Evolutionary conservation across 352 stramenopile species (phyloP), one percentile per base, ranked within the genome.

Genomic region (Pythium rishiriense): DNA sequence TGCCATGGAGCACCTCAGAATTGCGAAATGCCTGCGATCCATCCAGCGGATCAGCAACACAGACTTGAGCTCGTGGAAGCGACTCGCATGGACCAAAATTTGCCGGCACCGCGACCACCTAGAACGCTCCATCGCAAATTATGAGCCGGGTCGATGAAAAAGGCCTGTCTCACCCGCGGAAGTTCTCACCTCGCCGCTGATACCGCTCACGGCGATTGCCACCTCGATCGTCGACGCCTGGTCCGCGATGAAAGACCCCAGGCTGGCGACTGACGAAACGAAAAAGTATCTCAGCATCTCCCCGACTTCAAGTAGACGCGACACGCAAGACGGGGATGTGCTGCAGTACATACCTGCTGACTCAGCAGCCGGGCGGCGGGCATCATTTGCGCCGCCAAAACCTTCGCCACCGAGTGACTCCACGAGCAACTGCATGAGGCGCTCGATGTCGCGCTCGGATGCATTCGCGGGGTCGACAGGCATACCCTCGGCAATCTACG

Each of bases 61-160:
- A 67, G 1, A 91, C 33, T 17, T 62, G 59, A 10, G 61, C 61
- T 11, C 77, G 61, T 26, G 72, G 58, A 9, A 93, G 60, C 4
- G 84, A 84, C 47, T 87, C 70, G 35, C 81, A 91, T 15, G 82
- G 82, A n/a, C 81, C 81, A 71, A 93, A 93, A 62, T 91, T 90
- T 14, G 75, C 84, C 1, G 84, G 80, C 19, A 91, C 63, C 11
- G 81, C 79, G 26, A 93, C 76, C 24, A 91, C 84, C 84, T 93
- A 17, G 11, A 19, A 17, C 11, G 17, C 35, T 17, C 35, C 35
- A 41, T 41, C 5, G 11, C 35, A 41, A 17, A 9, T 4, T 14
- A 14, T 41, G 35, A 41, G 35, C 35, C 35, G 35, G 35, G 35
- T 2, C 12, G 35, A 41, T 14, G 12, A 41, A 21, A 37, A 48